Evolutionary conservation across 208 protist genomes (phyloP).

Genomic region (Leishmania lainsoni): DNA sequence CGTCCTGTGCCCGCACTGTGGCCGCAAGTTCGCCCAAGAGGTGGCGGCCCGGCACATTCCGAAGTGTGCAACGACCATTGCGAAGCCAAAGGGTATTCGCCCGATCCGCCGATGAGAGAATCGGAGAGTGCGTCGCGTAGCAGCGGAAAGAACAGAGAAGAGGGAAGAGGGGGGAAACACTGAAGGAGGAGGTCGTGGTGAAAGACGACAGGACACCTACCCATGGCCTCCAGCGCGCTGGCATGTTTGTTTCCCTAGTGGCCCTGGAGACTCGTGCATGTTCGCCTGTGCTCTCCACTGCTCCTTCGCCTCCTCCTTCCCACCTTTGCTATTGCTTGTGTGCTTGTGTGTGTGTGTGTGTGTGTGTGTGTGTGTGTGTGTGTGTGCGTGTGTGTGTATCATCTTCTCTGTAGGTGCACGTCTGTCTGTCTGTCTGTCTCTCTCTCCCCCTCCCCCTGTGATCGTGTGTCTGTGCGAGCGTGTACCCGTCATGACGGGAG

Average conservation of each 20-base stretch:
- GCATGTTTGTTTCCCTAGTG: too few relatives aligned
- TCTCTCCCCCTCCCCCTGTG: too few relatives aligned
- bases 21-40: conserved; percentile 83
- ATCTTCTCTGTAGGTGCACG: too few relatives aligned
- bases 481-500: too few relatives aligned
- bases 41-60: conserved; percentile 90
- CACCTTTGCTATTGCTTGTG: neutral
- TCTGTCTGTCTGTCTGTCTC: too few relatives aligned
- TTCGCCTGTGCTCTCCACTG: neutral
- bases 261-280: neutral
- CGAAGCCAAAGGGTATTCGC: conserved; percentile 85
- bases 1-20: conserved; percentile 89
- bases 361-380: neutral
- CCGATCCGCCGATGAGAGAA: conserved; percentile 52
- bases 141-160: neutral
- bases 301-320: too few relatives aligned
- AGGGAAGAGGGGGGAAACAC: neutral
- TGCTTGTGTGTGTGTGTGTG: neutral
- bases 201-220: neutral
- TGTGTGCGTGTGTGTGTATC: too few relatives aligned
- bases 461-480: too few relatives aligned
- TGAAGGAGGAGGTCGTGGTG: neutral
- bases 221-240: neutral
- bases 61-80: conserved; percentile 85
- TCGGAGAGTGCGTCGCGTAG: neutral